Evolutionary conservation across 345 rosid genomes (phyloP).

Genomic region (Aethionema arabicum): DNA sequence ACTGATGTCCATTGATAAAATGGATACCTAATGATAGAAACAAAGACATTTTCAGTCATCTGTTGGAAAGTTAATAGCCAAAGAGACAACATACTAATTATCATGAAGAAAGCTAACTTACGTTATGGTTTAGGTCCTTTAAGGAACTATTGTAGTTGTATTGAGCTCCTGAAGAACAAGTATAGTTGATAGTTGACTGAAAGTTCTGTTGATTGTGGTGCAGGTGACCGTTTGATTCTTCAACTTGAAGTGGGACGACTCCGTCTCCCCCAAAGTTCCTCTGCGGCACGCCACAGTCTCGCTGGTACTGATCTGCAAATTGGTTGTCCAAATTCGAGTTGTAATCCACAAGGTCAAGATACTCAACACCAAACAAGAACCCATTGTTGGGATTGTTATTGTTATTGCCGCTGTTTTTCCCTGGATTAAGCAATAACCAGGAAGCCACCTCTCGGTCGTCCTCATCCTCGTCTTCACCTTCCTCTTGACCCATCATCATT

Average conservation of each 20-base stretch:
- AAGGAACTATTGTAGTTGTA: slow-evolving; percentile 52
- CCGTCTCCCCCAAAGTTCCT: slow-evolving; percentile 62
- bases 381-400: slow-evolving; percentile 42
- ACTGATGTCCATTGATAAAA: slow-evolving; percentile 63
- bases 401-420: slow-evolving; percentile 32
- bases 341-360: slow-evolving; percentile 77
- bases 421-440: slow-evolving; percentile 69
- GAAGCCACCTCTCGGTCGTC: slow-evolving; percentile 81
- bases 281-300: slow-evolving; percentile 31
- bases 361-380: slow-evolving; percentile 66
- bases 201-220: slow-evolving; percentile 47
- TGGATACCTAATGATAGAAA: slow-evolving; percentile 46
- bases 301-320: slow-evolving; percentile 43
- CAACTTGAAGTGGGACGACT: slow-evolving; percentile 64
- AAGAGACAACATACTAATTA: background rate
- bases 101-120: slow-evolving; percentile 33
- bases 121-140: slow-evolving; percentile 43
- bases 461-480: slow-evolving; percentile 47
- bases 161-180: slow-evolving; percentile 42
- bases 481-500: slow-evolving; percentile 35
- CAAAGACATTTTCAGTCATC: slow-evolving; percentile 5
- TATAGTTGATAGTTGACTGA: slow-evolving; percentile 52
- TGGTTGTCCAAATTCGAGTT: slow-evolving; percentile 53
- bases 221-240: slow-evolving; percentile 47
- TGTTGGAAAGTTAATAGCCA: background rate